These are phyloP conservation scores for Pythium apleroticum DNA, from an alignment of 352 stramenopile genomes.

Conservation along the genomic window DNA sequence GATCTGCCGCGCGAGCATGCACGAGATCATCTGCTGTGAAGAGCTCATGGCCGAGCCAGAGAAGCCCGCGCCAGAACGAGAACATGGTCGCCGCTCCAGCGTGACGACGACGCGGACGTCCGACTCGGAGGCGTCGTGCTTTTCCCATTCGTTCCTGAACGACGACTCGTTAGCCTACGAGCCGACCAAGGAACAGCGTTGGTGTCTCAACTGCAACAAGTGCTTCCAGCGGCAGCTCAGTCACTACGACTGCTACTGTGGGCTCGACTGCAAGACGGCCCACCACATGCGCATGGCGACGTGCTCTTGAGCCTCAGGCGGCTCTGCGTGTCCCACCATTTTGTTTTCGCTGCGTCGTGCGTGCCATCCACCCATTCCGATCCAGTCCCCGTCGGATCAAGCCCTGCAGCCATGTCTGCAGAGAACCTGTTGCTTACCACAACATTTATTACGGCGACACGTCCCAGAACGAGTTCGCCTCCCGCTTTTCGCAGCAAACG, in stretches of 20 bases:
- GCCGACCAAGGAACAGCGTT: constrained; percentile 68
- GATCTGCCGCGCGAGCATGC: constrained; percentile 34
- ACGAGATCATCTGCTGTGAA: constrained; percentile 52
- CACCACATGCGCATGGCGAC: constrained; percentile 40
- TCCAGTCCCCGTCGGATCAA: neutral
- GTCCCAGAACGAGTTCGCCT: neutral
- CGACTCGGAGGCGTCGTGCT: constrained; percentile 22
- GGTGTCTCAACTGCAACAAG: constrained; percentile 80
- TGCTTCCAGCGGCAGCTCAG: constrained; percentile 70
- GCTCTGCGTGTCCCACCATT: neutral
- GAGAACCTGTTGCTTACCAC: constrained; percentile 1
- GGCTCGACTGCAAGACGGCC: constrained; percentile 68
- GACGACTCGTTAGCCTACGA: constrained; percentile 35
- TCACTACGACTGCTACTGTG: constrained; percentile 71
- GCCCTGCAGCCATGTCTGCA: neutral
- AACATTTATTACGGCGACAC: constrained; percentile 1
- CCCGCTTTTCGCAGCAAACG: constrained; percentile 1
- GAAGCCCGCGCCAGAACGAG: constrained; percentile 8
- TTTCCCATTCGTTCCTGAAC: constrained; percentile 23
- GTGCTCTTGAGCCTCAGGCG: neutral
- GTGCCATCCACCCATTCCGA: neutral
- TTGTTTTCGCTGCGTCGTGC: neutral
- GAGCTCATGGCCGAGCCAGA: constrained; percentile 25
- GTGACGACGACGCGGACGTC: constrained; percentile 27
- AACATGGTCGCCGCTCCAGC: constrained; percentile 20